phyloP scores from a whole-genome alignment of 1,284 basidiomycete genomes.

The Papiliotrema laurentii region DNA sequence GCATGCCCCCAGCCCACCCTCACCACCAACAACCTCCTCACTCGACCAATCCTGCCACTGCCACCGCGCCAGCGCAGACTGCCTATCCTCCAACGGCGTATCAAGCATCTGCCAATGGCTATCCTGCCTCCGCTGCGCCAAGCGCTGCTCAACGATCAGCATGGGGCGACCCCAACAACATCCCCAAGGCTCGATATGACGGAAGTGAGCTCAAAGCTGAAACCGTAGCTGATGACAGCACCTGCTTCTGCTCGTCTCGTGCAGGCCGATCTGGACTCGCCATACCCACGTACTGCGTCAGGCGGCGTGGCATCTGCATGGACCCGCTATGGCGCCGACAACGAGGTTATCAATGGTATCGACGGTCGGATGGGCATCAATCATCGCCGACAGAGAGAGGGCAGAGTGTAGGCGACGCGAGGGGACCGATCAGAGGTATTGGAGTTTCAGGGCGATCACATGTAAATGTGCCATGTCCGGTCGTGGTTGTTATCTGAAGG shows the following conservation, averaged over 20 bases:
- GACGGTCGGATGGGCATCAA: conserved; percentile 18
- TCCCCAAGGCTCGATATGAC: conserved; percentile 30
- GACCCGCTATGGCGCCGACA: conserved; percentile 19
- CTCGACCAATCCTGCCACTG: neutral
- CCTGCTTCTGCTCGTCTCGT: conserved; percentile 12
- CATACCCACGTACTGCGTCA: conserved; percentile 21
- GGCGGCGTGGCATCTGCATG: conserved; percentile 19
- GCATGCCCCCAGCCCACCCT: too few relatives aligned
- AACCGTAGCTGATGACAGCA: neutral
- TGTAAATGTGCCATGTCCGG: neutral
- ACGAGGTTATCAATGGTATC: conserved; percentile 16
- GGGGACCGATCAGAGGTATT: too few relatives aligned
- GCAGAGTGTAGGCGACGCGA: conserved; percentile 17
- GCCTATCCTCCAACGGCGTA: neutral
- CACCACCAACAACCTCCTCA: neutral
- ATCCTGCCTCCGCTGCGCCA: neutral
- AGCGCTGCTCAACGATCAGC: conserved; percentile 2
- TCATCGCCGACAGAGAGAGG: conserved; percentile 22
- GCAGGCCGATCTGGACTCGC: conserved; percentile 35
- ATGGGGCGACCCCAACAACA: conserved; percentile 19
- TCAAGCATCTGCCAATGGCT: neutral
- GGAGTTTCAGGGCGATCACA: neutral
- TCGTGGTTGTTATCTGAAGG: too few relatives aligned
- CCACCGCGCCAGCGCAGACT: neutral
- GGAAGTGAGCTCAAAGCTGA: conserved; percentile 25